Evolutionary conservation across 257 asterid species (phyloP).

Genomic region (Solanum chilense): DNA sequence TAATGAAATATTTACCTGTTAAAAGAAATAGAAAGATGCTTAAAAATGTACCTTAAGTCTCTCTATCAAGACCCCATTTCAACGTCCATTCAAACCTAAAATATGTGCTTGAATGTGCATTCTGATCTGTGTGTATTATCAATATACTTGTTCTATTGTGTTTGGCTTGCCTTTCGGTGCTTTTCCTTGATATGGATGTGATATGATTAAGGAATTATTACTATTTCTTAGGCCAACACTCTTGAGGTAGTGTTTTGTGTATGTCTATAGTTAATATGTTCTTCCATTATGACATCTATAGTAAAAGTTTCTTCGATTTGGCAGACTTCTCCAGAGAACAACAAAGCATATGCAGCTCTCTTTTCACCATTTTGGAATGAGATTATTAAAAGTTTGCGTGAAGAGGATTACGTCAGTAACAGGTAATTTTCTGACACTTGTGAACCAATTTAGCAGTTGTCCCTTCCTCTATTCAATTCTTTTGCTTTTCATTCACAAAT

Average conservation of each 20-base stretch:
- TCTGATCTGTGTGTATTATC: not conserved
- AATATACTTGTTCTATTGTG: not conserved
- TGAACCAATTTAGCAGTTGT: not conserved
- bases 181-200: not conserved
- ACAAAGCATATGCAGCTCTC: constrained; percentile 66
- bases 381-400: constrained; percentile 86
- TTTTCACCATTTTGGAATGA: constrained; percentile 99
- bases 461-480: not conserved
- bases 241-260: not conserved
- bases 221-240: not conserved
- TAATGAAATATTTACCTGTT: not conserved
- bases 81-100: not conserved
- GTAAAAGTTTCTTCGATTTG: constrained; percentile 1
- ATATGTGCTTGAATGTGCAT: not conserved
- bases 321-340: constrained; percentile 52
- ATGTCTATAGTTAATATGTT: not conserved
- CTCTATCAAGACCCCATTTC: not conserved
- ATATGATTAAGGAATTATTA: not conserved
- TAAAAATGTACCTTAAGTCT: not conserved
- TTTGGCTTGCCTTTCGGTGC: not conserved
- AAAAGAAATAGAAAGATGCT: not conserved
- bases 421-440: constrained; percentile 34
- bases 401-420: constrained; percentile 90
- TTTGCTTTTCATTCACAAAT: not conserved
- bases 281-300: not conserved